Evolutionary conservation across 331 rosid species (phyloP).

Genomic region (Rhamnella rubrinervis): DNA sequence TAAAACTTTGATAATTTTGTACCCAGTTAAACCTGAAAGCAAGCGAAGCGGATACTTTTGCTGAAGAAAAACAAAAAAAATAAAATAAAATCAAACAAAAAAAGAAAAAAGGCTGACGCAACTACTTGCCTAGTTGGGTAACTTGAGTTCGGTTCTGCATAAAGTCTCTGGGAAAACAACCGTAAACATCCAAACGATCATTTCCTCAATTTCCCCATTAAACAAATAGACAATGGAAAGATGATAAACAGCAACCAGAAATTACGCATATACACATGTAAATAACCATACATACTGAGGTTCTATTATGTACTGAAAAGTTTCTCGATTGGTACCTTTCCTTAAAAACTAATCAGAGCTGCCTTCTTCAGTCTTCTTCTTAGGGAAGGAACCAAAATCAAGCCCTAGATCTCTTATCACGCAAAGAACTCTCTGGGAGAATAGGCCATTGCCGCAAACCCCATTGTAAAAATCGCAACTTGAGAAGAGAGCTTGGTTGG

Average conservation of each 20-base stretch:
- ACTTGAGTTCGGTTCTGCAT: conserved; percentile 2
- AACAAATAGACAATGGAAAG: conserved; percentile 11
- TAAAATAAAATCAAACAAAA: no score
- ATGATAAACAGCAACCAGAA: neutral
- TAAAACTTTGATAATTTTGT: conserved; percentile 13
- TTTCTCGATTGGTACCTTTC: conserved; percentile 33
- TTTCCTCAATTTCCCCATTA: conserved; percentile 12
- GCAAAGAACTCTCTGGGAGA: conserved; percentile 24
- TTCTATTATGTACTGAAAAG: conserved; percentile 13
- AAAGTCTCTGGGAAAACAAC: conserved; percentile 4
- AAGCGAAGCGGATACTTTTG: no score
- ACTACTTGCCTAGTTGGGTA: neutral
- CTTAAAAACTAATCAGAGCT: conserved; percentile 21
- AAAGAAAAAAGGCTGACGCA: neutral
- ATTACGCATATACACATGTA: neutral
- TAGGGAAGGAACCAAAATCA: conserved; percentile 26
- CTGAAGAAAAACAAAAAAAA: neutral
- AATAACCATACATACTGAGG: neutral
- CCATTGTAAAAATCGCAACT: conserved; percentile 39
- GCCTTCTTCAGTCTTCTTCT: conserved; percentile 28
- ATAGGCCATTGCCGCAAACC: conserved; percentile 25
- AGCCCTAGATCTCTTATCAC: conserved; percentile 43
- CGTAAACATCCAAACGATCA: conserved; percentile 2
- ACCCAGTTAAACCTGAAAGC: neutral
- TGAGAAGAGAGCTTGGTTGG: neutral